Conservation (phyloP, 1,284 basidiomycete genomes). For the Neolentinus lepideus region DNA sequence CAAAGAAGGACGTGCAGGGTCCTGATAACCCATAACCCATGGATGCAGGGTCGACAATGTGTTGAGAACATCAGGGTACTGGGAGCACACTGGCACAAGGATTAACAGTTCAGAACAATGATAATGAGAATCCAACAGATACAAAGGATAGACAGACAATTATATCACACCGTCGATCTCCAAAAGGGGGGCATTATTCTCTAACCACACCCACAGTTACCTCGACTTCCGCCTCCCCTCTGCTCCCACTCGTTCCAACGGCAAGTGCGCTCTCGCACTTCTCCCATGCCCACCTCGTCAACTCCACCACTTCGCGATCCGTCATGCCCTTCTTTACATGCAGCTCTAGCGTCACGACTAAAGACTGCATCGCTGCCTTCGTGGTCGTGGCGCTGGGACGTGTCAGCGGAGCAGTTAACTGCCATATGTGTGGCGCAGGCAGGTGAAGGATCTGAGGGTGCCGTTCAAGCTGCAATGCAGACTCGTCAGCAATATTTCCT, state of each 20-base stretch:
- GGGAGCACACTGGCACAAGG: background rate
- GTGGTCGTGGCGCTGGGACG: constrained; percentile 14
- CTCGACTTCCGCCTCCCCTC: constrained; percentile 28
- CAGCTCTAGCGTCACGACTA: constrained; percentile 79
- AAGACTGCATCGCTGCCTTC: constrained; percentile 25
- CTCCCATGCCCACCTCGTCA: constrained; percentile 72
- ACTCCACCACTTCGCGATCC: constrained; percentile 66
- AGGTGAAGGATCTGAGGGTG: constrained; percentile 75
- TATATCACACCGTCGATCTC: constrained; percentile 10
- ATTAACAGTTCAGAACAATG: background rate
- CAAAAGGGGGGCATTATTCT: constrained; percentile 16
- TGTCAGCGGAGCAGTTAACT: constrained; percentile 46
- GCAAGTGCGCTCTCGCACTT: constrained; percentile 37
- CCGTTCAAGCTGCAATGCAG: constrained; percentile 52
- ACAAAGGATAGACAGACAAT: background rate
- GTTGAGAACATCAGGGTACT: background rate
- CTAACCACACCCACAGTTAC: constrained; percentile 44
- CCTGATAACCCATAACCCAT: background rate
- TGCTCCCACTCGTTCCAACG: constrained; percentile 22
- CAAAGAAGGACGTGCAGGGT: background rate
- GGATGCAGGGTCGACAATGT: background rate
- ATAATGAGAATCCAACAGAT: background rate
- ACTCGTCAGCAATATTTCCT: constrained; percentile 4
- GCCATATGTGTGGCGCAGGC: constrained; percentile 82
- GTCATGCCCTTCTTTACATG: constrained; percentile 64